Evolutionary conservation across 805 yeast genomes (phyloP).

Genomic region (Nakazawaea holstii): DNA sequence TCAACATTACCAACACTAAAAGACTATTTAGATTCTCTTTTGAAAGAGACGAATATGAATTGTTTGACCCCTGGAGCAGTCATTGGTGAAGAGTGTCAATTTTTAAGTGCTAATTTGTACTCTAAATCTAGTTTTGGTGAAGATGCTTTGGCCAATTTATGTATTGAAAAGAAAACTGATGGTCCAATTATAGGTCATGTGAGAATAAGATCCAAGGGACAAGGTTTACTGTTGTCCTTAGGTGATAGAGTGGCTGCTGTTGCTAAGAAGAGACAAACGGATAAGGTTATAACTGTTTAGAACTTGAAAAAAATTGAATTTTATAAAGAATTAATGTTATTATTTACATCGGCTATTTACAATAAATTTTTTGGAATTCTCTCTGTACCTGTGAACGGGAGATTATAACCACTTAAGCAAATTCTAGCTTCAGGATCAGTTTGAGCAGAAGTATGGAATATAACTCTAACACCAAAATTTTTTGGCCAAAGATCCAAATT

Average conservation of each 20-base stretch:
- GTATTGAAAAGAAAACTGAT: conserved; percentile 74
- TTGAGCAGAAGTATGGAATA: conserved; percentile 83
- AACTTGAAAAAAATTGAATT: not conserved
- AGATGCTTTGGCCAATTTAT: conserved; percentile 92
- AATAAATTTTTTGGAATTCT: conserved; percentile 26
- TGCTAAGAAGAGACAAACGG: conserved; percentile 51
- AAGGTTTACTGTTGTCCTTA: conserved; percentile 89
- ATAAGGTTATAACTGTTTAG: conserved; percentile 14
- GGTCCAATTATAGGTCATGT: conserved; percentile 90
- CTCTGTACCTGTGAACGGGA: conserved; percentile 66
- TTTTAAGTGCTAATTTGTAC: conserved; percentile 89
- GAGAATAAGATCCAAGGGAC: conserved; percentile 95
- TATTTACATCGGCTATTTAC: not conserved
- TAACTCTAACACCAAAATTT: conserved; percentile 80
- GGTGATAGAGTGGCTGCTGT: conserved; percentile 92
- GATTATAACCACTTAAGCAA: conserved; percentile 72
- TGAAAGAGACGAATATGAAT: conserved; percentile 87
- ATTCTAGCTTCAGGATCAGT: conserved; percentile 87
- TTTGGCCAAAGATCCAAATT: conserved; percentile 87
- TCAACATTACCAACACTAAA: conserved; percentile 62
- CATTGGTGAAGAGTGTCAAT: conserved; percentile 85
- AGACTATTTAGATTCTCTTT: conserved; percentile 70
- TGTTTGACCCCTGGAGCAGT: conserved; percentile 89
- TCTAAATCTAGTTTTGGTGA: conserved; percentile 94
- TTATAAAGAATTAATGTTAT: not conserved